A percentile compares a stretch with the other conserved stretches of the same genome.
phyloP scores from a whole-genome alignment of 441 rosid species.

The Raphanus hybrid region DNA sequence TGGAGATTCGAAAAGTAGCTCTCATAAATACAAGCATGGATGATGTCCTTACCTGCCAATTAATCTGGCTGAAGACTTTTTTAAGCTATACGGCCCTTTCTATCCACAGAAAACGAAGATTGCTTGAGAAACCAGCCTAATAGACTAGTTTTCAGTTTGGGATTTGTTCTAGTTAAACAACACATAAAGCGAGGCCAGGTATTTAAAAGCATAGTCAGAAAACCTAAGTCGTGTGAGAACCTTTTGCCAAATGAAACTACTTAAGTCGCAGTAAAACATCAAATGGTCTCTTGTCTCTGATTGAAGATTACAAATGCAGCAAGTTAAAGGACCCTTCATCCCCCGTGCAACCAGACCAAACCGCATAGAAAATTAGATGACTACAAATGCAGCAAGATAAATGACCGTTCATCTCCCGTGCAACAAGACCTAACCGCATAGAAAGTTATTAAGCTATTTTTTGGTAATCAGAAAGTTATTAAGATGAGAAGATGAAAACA shows the following conservation, averaged over 20 bases:
- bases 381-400: too few species aligned
- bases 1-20: background rate
- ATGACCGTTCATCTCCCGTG: background rate
- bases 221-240: background rate
- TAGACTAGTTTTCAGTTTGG: background rate
- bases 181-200: background rate
- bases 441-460: background rate
- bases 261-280: background rate
- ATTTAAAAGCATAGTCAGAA: background rate
- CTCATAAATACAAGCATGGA: background rate
- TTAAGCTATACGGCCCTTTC: background rate
- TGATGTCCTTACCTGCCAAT: background rate
- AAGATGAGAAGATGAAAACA: background rate
- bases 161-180: background rate
- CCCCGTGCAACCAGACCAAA: background rate
- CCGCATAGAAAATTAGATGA: too few species aligned
- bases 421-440: background rate
- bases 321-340: background rate
- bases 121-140: background rate
- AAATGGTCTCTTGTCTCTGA: background rate
- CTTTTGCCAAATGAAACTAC: background rate
- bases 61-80: background rate
- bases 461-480: background rate
- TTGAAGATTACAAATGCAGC: background rate
- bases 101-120: background rate